These are phyloP conservation scores for Dactylellina cionopaga DNA, from an alignment of 2,329 filamentous ascomycete genomes.

Conservation along the genomic window DNA sequence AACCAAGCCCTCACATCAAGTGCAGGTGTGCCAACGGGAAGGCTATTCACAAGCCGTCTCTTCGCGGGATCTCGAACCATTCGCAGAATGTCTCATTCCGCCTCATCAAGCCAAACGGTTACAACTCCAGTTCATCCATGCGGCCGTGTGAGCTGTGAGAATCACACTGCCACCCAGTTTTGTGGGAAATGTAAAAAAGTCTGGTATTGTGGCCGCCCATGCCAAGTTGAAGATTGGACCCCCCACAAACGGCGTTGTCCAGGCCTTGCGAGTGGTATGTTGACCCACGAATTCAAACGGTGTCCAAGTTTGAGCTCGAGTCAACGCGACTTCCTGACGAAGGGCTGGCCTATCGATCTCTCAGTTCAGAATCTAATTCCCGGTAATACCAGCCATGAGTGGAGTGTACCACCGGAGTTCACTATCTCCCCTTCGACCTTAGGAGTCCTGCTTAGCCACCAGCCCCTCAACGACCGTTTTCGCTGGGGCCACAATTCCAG, in stretches of 20 bases:
- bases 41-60: too few relatives aligned
- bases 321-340: constrained; percentile 7
- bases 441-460: constrained; percentile 7
- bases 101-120: constrained; percentile 2
- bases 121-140: constrained; percentile 12
- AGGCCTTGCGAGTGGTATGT: constrained; percentile 3
- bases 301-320: constrained; percentile 7
- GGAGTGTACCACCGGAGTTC: neutral
- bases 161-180: constrained; percentile 26
- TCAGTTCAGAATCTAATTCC: constrained; percentile 12
- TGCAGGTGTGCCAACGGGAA: too few relatives aligned
- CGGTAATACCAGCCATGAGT: constrained; percentile 15
- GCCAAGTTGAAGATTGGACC: constrained; percentile 1
- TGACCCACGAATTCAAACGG: constrained; percentile 19
- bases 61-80: too few relatives aligned
- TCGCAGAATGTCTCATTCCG: constrained; percentile 14
- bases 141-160: constrained; percentile 13
- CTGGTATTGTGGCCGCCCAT: constrained; percentile 6
- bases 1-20: too few relatives aligned
- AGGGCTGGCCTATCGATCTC: constrained; percentile 7
- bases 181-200: constrained; percentile 24
- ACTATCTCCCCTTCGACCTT: constrained; percentile 13
- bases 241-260: constrained; percentile 6
- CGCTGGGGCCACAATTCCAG: constrained; percentile 17
- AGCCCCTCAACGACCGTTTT: constrained; percentile 9